Evolutionary conservation across 805 yeast species (phyloP), one percentile per base, ranked within the genome.

Genomic region (Saccharomycopsis oosterbeekiorum): DNA sequence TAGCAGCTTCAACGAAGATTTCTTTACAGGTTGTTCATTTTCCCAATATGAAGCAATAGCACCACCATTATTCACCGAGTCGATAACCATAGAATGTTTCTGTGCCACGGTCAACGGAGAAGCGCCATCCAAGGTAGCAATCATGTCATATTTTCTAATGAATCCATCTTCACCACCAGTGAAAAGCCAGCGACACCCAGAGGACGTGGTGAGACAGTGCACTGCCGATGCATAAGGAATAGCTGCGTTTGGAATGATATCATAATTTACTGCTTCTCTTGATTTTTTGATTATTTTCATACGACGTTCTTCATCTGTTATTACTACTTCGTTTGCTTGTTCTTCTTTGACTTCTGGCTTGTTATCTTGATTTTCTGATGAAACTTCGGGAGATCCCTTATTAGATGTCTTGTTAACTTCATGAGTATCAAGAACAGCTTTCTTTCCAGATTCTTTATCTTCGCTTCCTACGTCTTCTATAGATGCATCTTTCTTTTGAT

Each of bases 141-240:
- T 79, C 65, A 94, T 86, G 73, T 94, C 97, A 74, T 86, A 94
- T 70, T 88, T 91, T 56, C 99, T 77, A 40, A 94, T 88, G 68
- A 84, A 89, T 4, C 99, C 99, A 72, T 94, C 99, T 66, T 88
- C 93, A 10, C 98, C 98, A 21, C 99, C 99, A 0, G 97, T 86
- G 68, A 92, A 86, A 47, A 94, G 76, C 86, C 91, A 92, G 69
- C 85, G 85, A 51, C 91, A 85, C 5, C 96, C 96, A 67, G 81
- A 83, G 0, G 96, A 82, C 55, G 90, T 75, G 1, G 92, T 86
- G 41, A 93, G 67, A 1, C 94, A 80, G 72, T 90, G 90, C 39
- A 94, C 86, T 34, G 88, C 85, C 0, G 89, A 75, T 1, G 89
- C 79, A 67, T 89, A 90, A 0, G 96, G 93, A 11, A 92, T 85